phyloP scores from a whole-genome alignment of 2,329 filamentous ascomycete genomes.

The Lasiodiplodia hormozganensis region DNA sequence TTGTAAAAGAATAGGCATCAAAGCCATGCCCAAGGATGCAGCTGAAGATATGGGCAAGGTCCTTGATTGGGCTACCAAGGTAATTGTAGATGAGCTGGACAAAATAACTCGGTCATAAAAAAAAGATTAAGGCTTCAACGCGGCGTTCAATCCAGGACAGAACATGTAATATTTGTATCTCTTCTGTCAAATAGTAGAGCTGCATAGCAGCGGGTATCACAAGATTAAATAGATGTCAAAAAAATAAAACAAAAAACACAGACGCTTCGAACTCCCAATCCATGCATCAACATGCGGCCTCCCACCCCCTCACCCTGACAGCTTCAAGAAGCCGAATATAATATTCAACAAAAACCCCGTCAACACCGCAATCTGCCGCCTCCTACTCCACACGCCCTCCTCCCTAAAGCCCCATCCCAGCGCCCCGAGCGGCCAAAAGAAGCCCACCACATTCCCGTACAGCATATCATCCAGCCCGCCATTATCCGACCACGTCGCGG shows the following conservation, averaged over 20 bases:
- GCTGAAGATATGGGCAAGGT: conserved; percentile 40
- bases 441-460: conserved; percentile 87
- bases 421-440: conserved; percentile 92
- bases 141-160: neutral
- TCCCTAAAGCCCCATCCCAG: conserved; percentile 85
- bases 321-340: conserved; percentile 72
- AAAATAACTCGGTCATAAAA: neutral
- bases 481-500: conserved; percentile 60
- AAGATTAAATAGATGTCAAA: neutral
- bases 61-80: conserved; percentile 24
- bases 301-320: conserved; percentile 14
- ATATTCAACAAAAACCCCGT: conserved; percentile 84
- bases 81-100: conserved; percentile 8
- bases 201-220: conserved; percentile 27
- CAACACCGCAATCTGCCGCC: conserved; percentile 85
- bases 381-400: conserved; percentile 83
- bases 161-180: neutral
- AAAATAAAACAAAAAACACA: neutral
- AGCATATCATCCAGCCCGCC: conserved; percentile 83
- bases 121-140: neutral
- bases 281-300: neutral
- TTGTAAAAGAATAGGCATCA: conserved; percentile 38
- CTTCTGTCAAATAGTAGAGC: conserved; percentile 13
- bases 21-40: conserved; percentile 49
- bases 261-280: neutral